Conservation (phyloP, 805 yeast species). For the Ogataea saltuana region DNA sequence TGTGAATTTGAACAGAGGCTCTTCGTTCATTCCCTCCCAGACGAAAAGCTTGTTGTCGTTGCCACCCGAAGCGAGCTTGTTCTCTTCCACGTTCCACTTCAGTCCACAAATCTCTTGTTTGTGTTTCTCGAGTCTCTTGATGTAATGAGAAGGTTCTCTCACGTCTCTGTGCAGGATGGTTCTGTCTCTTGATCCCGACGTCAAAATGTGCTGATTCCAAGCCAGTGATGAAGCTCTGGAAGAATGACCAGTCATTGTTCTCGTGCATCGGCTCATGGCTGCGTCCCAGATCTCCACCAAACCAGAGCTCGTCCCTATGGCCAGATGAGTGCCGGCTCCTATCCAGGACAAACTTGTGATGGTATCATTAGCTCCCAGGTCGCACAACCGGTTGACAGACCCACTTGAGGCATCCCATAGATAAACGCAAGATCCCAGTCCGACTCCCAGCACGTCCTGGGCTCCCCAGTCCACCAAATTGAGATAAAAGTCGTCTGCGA, state of each 20-base stretch:
- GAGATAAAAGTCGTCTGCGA: conserved; percentile 90
- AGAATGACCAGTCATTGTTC: conserved; percentile 91
- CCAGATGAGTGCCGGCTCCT: conserved; percentile 90
- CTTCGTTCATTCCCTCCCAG: conserved; percentile 77
- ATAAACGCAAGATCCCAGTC: conserved; percentile 83
- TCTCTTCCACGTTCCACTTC: conserved; percentile 89
- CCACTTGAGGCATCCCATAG: conserved; percentile 89
- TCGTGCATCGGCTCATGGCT: conserved; percentile 71
- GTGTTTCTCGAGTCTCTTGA: conserved; percentile 68
- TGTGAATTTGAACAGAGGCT: conserved; percentile 70
- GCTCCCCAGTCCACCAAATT: conserved; percentile 96
- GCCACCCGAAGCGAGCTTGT: conserved; percentile 92
- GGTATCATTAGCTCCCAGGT: conserved; percentile 61
- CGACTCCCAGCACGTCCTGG: conserved; percentile 85
- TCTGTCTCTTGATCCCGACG: conserved; percentile 86
- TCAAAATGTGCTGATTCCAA: conserved; percentile 89
- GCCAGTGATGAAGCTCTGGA: conserved; percentile 84
- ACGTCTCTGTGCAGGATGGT: conserved; percentile 89
- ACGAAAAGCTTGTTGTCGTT: conserved; percentile 85
- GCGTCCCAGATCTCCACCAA: conserved; percentile 96
- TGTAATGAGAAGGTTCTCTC: conserved; percentile 78
- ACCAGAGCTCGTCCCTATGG: conserved; percentile 87
- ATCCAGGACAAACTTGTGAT: conserved; percentile 92
- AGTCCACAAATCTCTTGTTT: conserved; percentile 96
- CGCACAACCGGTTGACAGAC: conserved; percentile 77